Base-by-base conservation (phyloP, 768 basidiomycete genomes). In the Rhizopogon roseolus region DNA sequence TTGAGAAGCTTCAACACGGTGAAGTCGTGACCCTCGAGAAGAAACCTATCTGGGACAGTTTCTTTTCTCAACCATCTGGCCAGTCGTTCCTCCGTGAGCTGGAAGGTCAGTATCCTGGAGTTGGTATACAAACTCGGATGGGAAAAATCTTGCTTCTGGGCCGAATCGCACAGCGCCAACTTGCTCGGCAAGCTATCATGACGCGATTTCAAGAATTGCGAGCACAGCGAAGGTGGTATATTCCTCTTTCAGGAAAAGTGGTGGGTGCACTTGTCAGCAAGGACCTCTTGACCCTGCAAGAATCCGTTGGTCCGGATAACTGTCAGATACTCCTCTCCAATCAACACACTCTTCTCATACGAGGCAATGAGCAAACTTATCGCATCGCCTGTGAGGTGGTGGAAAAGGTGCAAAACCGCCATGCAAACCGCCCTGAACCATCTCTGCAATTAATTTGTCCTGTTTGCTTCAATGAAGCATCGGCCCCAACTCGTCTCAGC, bases 21-120 rank as follows among this genome's bases (percentile, higher is more conserved):
- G 85, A 90, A 57, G 68, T 77, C 2, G 64, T 88, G 34, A 73
- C 67, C 27, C 60, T 77, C 16, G 75, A 81, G 42, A 80, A 76
- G 28, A 77, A 78, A 39, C 68, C 74, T 1, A 69, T 79, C 7
- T 92, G 88, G 88, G 84, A 90, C 54, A 70, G 74, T 4, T 90
- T 81, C 66, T 85, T 92, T 55, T 62, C 62, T 19, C 57, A 71
- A 4, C 54, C 59, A 0, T 66, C 66, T 6, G 86, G 86, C 0
- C 39, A 44, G 0, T 19, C 13, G 0, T 89, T 78, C 62, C 50
- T 91, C 44, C 59, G 69, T 0, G 63, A 71, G 0, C 52, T 90
- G 10, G 72, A 81, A 52, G 55, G 53, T 1, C 54, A 57, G 9
- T 61, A 76, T 43, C 65, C 70, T 0, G 72, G 67, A 0, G 67